Base-by-base conservation (phyloP, 2,329 filamentous ascomycete genomes). In the Leptosphaerulina australis region DNA sequence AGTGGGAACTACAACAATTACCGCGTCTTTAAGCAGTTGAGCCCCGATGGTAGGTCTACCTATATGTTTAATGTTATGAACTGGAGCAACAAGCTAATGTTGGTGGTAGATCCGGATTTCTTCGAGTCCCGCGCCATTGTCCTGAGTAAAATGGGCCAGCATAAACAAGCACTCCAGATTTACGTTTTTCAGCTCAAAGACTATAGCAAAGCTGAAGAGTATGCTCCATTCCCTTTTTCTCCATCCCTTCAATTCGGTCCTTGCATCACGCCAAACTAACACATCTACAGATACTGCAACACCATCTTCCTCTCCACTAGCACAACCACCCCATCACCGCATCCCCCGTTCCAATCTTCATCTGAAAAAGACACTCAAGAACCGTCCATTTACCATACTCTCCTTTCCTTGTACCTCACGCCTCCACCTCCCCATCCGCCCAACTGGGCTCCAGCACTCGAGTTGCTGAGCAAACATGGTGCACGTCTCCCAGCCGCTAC, bases 121-220 rank as follows among this genome's bases (percentile, higher is more conserved):
- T 96, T 88, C 71, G 93, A 97, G 70, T 86, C 91, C 2, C 86
- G 93, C 54, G 94, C 94, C 5, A 87, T 97, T 34, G 87, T 97
- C 15, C 83, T 97, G 29, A 91, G 90, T 73, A 95, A 94, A 62
- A 96, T 97, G 90, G 91, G 90, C 5, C 88, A 93, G 63, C 92
- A 99, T 75, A 92, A 91, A 68, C 91, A 97, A 74, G 94, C 94
- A 0, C 77, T 99, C n/a, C 88, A 94, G 69, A 96, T 99, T 43
- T 99, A 96, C 70, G 93, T 97, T 21, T 99, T 97, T 76, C 94
- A 93, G 71, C 83, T 99, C 71, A 79, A 88, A 60, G 88, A 96
- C 70, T 93, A 90, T 56, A 78, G 77, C 10, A 97, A 96, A 74
- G 94, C 94, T 24, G 94, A 99, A 81, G 91, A 96, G 87, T 96